A percentile compares a stretch with the other conserved stretches of the same genome.
phyloP scores from a whole-genome alignment of 352 stramenopile species.

The Globisporangium acanthophoron region DNA sequence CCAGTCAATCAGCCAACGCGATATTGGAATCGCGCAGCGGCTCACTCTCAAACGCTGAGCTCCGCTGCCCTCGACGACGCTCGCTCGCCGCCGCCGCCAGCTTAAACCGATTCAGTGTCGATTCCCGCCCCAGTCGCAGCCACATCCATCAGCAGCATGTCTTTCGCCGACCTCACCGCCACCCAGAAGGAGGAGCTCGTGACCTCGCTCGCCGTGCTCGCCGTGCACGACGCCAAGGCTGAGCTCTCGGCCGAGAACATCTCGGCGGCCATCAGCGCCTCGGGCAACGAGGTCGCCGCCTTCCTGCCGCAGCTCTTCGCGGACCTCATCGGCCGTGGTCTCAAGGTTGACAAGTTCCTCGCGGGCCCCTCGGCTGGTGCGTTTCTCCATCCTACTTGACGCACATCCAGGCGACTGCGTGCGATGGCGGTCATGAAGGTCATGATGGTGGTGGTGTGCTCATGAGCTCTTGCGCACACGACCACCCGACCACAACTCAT shows the following conservation, averaged over 20 bases:
- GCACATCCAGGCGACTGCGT: too few relatives aligned
- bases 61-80: constrained; percentile 28
- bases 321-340: constrained; percentile 70
- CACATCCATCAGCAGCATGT: constrained; percentile 47
- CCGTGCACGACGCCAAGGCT: constrained; percentile 65
- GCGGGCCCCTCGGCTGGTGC: constrained; percentile 82
- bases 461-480: too few relatives aligned
- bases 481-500: too few relatives aligned
- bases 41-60: constrained; percentile 55
- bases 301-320: constrained; percentile 83
- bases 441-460: too few relatives aligned
- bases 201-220: constrained; percentile 79
- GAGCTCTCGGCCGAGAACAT: constrained; percentile 82
- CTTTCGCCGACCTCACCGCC: constrained; percentile 77
- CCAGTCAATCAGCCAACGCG: neutral
- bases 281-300: constrained; percentile 70
- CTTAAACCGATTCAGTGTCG: constrained; percentile 87
- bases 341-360: constrained; percentile 87
- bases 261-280: constrained; percentile 62
- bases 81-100: constrained; percentile 16
- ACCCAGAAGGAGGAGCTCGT: constrained; percentile 84
- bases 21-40: neutral
- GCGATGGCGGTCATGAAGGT: neutral
- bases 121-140: constrained; percentile 19
- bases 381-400: constrained; percentile 9